Conservation (phyloP, 2,329 filamentous ascomycete species). For the Tolypocladium ophioglossoides region DNA sequence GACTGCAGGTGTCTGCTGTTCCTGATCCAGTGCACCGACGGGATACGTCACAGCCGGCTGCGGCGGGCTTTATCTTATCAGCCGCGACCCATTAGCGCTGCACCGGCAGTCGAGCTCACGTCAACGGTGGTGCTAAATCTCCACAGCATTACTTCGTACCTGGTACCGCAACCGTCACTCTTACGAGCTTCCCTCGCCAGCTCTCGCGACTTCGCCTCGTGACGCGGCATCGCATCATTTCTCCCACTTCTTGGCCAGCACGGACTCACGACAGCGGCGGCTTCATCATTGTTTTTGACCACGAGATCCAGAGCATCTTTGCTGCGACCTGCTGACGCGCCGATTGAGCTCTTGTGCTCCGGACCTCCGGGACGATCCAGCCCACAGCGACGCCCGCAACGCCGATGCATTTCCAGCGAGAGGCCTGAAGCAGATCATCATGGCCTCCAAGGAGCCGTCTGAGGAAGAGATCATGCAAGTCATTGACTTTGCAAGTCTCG, state of each 20-base stretch:
- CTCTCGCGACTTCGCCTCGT: neutral
- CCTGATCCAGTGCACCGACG: no score
- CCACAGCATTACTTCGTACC: neutral
- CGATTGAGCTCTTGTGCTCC: neutral
- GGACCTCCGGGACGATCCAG: neutral
- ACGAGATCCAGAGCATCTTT: neutral
- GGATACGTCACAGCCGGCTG: neutral
- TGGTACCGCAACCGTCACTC: neutral
- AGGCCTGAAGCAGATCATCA: conserved; percentile 5
- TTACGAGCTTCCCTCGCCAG: neutral
- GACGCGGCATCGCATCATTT: neutral
- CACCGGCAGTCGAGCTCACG: neutral
- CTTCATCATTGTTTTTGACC: neutral
- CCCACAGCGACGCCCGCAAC: neutral
- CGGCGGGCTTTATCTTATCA: neutral
- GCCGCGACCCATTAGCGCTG: neutral
- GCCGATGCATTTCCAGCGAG: neutral
- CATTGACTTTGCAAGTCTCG: conserved; percentile 29
- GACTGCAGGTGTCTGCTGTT: neutral
- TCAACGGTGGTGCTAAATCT: neutral
- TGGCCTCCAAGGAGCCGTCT: conserved; percentile 24
- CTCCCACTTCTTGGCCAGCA: neutral
- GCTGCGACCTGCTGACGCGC: neutral
- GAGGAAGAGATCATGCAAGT: conserved; percentile 27
- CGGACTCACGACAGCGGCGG: neutral